Base-by-base conservation (phyloP, 2,329 filamentous ascomycete genomes). In the Neonectria magnoliae region DNA sequence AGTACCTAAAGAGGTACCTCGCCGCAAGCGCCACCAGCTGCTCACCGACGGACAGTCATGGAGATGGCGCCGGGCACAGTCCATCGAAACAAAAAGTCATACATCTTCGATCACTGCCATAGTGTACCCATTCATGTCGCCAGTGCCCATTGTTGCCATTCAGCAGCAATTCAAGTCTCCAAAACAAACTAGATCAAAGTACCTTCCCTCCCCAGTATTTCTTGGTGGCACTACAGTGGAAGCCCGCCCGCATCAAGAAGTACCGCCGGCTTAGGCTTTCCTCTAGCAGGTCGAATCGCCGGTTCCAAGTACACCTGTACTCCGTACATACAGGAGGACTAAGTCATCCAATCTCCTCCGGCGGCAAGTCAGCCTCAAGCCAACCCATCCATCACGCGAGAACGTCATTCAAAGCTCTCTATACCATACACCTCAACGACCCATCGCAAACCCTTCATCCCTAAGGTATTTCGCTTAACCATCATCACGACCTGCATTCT, bases 331-430 rank as follows among this genome's bases (percentile, higher is more conserved):
- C 33, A 36, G 33, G 5, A n/a, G 14, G 36, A n/a, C 36, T 38
- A 38, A 13, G 51, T 72, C 67, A 71, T 65, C 68, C 70, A 61
- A 67, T 61, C 62, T 67, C 67, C 63, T 65, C 56, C 58, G 58
- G 45, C 55, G 7, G 18, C 29, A 33, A 16, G 48, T 31, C 48
- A 51, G 48, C 48, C 48, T 51, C 22, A 20, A 51, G 48, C 31
- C 48, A 51, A 51, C 48, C 36, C 41, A 42, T 47, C 20, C 45
- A 64, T 67, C 67, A 67, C 60, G 52, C 64, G 64, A 73, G 68
- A 73, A 51, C 71, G 71, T 73, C 71, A 73, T 73, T 69, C 65
- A 47, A 29, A 29, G 27, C 29, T 42, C 38, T 20, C 27, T 27
- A 51, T 6, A 50, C 25, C 29, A 51, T 31, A 51, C 27, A 5